Evolutionary conservation across 495 filamentous ascomycete species (phyloP).

Genomic region (Penicillium lividum): DNA sequence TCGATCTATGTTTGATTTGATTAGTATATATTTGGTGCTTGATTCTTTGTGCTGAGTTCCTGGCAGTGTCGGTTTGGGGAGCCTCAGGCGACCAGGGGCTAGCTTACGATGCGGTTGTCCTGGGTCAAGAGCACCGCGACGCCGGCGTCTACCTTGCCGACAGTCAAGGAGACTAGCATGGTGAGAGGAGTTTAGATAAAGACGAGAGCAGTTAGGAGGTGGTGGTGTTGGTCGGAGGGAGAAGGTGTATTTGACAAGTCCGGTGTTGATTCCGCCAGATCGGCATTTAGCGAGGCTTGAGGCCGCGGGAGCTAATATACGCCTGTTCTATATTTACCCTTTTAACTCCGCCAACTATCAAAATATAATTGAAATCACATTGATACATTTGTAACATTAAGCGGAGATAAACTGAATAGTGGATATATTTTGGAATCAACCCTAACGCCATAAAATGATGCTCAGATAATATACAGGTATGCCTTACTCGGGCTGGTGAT

Average conservation of each 20-base stretch:
- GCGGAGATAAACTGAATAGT: slow-evolving; percentile 12
- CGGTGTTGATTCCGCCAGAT: slow-evolving; percentile 35
- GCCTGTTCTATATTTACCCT: slow-evolving; percentile 22
- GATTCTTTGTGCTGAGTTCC: slow-evolving; percentile 5
- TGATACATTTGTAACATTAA: not conserved
- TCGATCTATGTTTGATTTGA: slow-evolving; percentile 70
- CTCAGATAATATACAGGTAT: slow-evolving; percentile 19
- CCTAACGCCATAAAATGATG: slow-evolving; percentile 21
- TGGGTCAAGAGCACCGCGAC: slow-evolving; percentile 95
- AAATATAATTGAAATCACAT: not conserved
- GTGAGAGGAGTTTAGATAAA: slow-evolving; percentile 22
- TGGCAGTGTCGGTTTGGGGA: not conserved
- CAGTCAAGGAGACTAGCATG: slow-evolving; percentile 97
- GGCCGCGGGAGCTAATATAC: slow-evolving; percentile 20
- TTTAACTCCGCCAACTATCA: not conserved
- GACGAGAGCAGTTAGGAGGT: slow-evolving; percentile 5
- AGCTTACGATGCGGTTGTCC: slow-evolving; percentile 89
- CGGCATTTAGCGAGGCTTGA: slow-evolving; percentile 34
- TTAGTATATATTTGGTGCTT: slow-evolving; percentile 12
- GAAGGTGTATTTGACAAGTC: slow-evolving; percentile 19
- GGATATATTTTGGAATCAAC: slow-evolving; percentile 3
- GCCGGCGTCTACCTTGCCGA: slow-evolving; percentile 98
- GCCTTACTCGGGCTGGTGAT: not conserved
- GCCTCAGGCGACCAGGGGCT: slow-evolving; percentile 22
- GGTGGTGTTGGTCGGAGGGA: slow-evolving; percentile 22